Evolutionary conservation across 2,329 filamentous ascomycete species (phyloP), one percentile per base, ranked within the genome.

Genomic region (Exophiala mesophila): DNA sequence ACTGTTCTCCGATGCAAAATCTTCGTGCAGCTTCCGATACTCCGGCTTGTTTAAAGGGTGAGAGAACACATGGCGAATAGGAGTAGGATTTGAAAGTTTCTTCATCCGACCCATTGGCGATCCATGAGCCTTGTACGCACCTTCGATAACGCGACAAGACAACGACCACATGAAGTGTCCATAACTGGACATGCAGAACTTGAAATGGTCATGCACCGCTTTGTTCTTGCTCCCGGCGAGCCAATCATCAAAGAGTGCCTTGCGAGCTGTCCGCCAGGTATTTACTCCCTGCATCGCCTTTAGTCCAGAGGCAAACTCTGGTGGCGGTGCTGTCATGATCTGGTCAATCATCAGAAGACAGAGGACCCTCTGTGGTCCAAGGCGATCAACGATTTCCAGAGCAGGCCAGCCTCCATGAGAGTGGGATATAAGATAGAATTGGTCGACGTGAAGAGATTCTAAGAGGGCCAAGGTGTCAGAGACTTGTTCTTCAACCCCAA

Each of bases 321-420:
- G 41, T 5, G 46, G 42, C 24, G 43, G 46, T 4, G 39, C 20
- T 16, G 28, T 49, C 43, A 46, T 43, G 34, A 49, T 41, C 17
- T 46, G 46, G 20, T 49, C 46, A 24, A 49, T 49, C 43, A 49
- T 49, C 20, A 49, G n/a, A 12, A 46, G 46, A 32, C 46, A 42
- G 16, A 46, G 30, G 15, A 46, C 43, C 28, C 30, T 37, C 16
- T 36, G n/a, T 35, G 18, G 42, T 18, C 38, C 46, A 4, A 46
- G 15, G 16, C 35, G 26, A n/a, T 49, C 46, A 6, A 30, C 34
- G 12, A 49, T 34, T 17, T 40, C 46, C 18, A 46, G 37, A n/a
- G 43, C 46, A 4, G 46, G 43, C 43, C 46, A 49, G 41, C 41
- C 42, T 7, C 45, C 42, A 13, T 49, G 45, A 8, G 45, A 48